These are phyloP conservation scores for Fusarium zealandicum DNA, from an alignment of 2,329 filamentous ascomycete species.

Conservation along the genomic window DNA sequence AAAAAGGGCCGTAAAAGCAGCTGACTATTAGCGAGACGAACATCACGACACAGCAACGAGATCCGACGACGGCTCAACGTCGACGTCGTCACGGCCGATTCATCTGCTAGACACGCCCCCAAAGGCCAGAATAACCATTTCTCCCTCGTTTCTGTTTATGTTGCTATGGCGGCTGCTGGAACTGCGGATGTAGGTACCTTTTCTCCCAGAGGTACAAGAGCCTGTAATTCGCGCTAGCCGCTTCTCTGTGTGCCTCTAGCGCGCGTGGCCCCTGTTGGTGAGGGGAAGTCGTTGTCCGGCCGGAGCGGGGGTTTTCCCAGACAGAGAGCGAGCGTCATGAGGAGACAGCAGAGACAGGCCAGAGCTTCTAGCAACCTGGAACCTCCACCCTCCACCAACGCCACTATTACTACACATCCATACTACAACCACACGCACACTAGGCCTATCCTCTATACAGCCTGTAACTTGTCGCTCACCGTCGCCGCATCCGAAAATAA, in stretches of 20 bases:
- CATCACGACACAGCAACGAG: slow-evolving; percentile 14
- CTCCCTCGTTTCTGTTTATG: slow-evolving; percentile 13
- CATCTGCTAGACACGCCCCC: slow-evolving; percentile 4
- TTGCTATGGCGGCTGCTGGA: slow-evolving; percentile 14
- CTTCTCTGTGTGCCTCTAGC: slow-evolving; percentile 8
- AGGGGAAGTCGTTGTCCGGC: slow-evolving; percentile 34
- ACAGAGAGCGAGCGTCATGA: slow-evolving; percentile 12
- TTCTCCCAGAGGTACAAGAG: slow-evolving; percentile 29
- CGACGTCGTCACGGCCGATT: slow-evolving; percentile 17
- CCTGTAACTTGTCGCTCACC: slow-evolving; percentile 20
- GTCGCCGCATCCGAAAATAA: slow-evolving; percentile 30
- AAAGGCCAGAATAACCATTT: not conserved
- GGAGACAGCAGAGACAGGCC: too few relatives aligned
- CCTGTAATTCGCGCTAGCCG: slow-evolving; percentile 34
- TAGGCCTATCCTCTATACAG: slow-evolving; percentile 9
- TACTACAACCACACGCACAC: slow-evolving; percentile 11
- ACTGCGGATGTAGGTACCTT: slow-evolving; percentile 40
- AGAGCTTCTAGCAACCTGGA: too few relatives aligned
- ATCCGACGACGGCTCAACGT: not conserved
- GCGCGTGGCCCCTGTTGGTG: slow-evolving; percentile 16
- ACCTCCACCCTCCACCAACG: slow-evolving; percentile 26
- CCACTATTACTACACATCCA: slow-evolving; percentile 21
- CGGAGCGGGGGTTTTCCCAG: slow-evolving; percentile 24
- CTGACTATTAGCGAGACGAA: slow-evolving; percentile 21
- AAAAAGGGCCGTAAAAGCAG: slow-evolving; percentile 36